Conservation (phyloP, 2,329 filamentous ascomycete species). For the Didymella pomorum region DNA sequence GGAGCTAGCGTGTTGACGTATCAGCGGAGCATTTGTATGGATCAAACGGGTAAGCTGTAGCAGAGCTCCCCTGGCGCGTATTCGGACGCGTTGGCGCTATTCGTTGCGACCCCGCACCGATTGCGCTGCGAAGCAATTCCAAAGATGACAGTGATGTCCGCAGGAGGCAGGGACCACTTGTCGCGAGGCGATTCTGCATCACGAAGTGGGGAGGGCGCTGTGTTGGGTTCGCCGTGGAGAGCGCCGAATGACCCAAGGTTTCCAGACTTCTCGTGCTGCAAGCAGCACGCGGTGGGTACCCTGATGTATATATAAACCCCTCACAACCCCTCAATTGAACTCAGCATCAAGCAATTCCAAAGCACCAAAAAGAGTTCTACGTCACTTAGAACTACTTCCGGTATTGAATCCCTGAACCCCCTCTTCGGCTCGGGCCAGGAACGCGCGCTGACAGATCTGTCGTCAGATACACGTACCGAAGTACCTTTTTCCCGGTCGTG, state of each 20-base stretch:
- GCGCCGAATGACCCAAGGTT: conserved; percentile 34
- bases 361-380: conserved; percentile 23
- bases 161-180: conserved; percentile 34
- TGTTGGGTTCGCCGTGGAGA: conserved; percentile 24
- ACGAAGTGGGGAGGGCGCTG: conserved; percentile 45
- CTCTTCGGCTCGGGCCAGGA: conserved; percentile 21
- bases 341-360: conserved; percentile 26
- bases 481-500: conserved; percentile 26
- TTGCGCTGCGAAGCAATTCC: conserved; percentile 42
- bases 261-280: conserved; percentile 24
- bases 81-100: conserved; percentile 36
- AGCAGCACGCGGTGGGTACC: conserved; percentile 31
- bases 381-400: conserved; percentile 37
- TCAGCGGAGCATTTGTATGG: conserved; percentile 19
- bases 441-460: conserved; percentile 34
- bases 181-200: conserved; percentile 31
- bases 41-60: conserved; percentile 24
- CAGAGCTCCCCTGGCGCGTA: conserved; percentile 31
- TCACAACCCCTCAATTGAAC: conserved; percentile 32
- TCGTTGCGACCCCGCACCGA: conserved; percentile 49
- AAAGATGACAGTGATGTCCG: conserved; percentile 44
- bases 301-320: conserved; percentile 42
- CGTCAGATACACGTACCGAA: conserved; percentile 40
- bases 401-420: conserved; percentile 37
- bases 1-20: conserved; percentile 27